A percentile compares a stretch with the other conserved stretches of the same genome.
Conservation (phyloP, 2,329 filamentous ascomycete species). For the Escovopsis sp. region DNA sequence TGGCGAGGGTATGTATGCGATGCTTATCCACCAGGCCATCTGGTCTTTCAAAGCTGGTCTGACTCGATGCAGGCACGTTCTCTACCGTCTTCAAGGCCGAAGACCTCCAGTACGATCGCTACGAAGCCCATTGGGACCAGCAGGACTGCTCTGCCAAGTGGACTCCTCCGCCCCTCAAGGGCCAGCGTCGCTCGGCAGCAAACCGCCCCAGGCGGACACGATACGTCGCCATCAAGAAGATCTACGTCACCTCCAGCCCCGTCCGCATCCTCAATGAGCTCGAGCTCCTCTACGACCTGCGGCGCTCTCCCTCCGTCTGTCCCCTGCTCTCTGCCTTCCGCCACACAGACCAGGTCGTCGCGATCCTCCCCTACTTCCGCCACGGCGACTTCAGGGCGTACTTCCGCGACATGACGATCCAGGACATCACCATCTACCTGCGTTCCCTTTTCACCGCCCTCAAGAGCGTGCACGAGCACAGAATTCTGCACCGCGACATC, state of each 20-base stretch:
- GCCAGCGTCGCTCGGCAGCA: slow-evolving; percentile 23
- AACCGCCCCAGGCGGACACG: slow-evolving; percentile 30
- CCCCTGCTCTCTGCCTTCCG: slow-evolving; percentile 96
- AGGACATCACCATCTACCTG: slow-evolving; percentile 82
- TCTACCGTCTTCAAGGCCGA: slow-evolving; percentile 98
- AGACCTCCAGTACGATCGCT: slow-evolving; percentile 71
- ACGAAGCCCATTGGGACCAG: slow-evolving; percentile 76
- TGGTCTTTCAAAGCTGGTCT: too few species aligned
- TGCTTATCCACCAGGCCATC: too few species aligned
- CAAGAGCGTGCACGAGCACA: slow-evolving; percentile 63
- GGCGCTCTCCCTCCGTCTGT: slow-evolving; percentile 71
- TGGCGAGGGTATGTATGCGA: slow-evolving; percentile 56
- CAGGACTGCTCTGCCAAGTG: slow-evolving; percentile 52
- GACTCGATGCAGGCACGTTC: slow-evolving; percentile 59
- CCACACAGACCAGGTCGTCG: slow-evolving; percentile 84
- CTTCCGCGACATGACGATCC: slow-evolving; percentile 75
- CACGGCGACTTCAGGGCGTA: slow-evolving; percentile 92
- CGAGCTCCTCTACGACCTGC: slow-evolving; percentile 77
- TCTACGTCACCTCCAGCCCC: slow-evolving; percentile 94
- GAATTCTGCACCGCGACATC: slow-evolving; percentile 87
- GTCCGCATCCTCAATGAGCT: slow-evolving; percentile 90
- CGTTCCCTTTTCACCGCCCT: slow-evolving; percentile 76
- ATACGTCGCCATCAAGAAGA: slow-evolving; percentile 97
- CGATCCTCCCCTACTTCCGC: slow-evolving; percentile 86
- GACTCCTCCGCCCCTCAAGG: slow-evolving; percentile 50